phyloP scores from a whole-genome alignment of 23 red algal species.

The Chondrus crispus region DNA sequence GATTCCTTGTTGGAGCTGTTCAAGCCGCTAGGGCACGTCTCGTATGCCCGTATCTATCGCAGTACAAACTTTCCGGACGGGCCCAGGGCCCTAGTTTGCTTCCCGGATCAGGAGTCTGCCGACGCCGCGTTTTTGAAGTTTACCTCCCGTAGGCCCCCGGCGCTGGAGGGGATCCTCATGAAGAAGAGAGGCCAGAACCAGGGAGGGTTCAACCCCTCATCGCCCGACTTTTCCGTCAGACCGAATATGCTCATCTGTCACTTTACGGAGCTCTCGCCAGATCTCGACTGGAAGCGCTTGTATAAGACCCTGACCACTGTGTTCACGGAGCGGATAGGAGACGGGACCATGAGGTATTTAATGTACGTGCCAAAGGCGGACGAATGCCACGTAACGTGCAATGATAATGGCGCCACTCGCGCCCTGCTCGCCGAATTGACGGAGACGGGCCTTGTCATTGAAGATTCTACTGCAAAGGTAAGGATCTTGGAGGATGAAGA shows the following conservation, averaged over 20 bases:
- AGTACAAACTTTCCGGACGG: background rate
- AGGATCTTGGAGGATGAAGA: conserved; percentile 30
- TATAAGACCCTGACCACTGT: background rate
- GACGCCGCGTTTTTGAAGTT: conserved; percentile 2
- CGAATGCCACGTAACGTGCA: background rate
- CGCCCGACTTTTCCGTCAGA: background rate
- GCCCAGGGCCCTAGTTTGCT: background rate
- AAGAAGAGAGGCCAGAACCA: background rate
- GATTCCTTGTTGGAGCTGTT: conserved; percentile 10
- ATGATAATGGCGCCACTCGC: background rate
- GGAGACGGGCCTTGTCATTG: background rate
- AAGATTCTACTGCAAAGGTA: background rate
- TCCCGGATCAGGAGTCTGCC: background rate
- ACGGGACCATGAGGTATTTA: conserved; percentile 5
- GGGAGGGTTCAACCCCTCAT: background rate
- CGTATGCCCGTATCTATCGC: conserved; percentile 31
- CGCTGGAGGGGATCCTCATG: background rate
- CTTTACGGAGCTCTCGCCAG: background rate
- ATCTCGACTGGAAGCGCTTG: conserved; percentile 10
- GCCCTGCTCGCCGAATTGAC: background rate
- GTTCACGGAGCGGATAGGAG: background rate
- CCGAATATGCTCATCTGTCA: background rate
- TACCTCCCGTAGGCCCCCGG: background rate
- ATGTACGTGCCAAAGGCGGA: background rate
- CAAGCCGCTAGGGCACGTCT: background rate